Evolutionary conservation across 495 filamentous ascomycete species (phyloP).

Genomic region (Filosporella fistucella): DNA sequence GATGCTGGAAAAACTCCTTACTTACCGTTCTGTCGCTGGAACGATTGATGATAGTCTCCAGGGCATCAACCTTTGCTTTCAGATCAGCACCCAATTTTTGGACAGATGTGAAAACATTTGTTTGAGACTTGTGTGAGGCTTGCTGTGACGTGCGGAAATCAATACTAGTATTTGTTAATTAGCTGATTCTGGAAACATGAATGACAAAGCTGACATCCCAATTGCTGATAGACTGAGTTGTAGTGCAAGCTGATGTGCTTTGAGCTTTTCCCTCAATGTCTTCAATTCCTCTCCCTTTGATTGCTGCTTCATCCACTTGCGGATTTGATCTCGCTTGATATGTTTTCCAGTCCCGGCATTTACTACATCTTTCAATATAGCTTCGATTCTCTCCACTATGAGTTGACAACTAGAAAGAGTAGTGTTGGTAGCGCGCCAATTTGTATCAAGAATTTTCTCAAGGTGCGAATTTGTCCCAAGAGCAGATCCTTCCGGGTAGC

Average conservation of each 20-base stretch:
- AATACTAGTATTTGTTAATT: constrained; percentile 2
- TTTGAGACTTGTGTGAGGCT: neutral
- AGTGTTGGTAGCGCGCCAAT: neutral
- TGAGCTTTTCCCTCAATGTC: neutral
- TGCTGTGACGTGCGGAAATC: constrained; percentile 1
- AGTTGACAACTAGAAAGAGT: neutral
- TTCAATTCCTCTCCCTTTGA: neutral
- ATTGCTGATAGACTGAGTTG: constrained; percentile 3
- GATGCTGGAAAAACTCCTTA: neutral
- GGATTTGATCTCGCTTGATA: neutral
- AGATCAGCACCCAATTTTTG: constrained; percentile 1
- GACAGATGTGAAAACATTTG: neutral
- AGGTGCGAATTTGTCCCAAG: neutral
- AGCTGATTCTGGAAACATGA: neutral
- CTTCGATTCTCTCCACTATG: constrained; percentile 1
- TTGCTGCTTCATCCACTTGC: constrained; percentile 6
- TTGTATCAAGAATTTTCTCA: constrained; percentile 1
- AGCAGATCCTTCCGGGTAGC: neutral
- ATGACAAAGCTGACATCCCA: neutral
- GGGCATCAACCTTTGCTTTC: neutral
- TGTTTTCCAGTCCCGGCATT: constrained; percentile 4
- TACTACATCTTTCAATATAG: constrained; percentile 2
- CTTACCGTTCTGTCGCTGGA: neutral
- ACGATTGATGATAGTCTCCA: neutral
- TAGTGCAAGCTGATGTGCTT: neutral